Evolutionary conservation across 768 basidiomycete genomes (phyloP).

Genomic region (Lentinula raphanica): DNA sequence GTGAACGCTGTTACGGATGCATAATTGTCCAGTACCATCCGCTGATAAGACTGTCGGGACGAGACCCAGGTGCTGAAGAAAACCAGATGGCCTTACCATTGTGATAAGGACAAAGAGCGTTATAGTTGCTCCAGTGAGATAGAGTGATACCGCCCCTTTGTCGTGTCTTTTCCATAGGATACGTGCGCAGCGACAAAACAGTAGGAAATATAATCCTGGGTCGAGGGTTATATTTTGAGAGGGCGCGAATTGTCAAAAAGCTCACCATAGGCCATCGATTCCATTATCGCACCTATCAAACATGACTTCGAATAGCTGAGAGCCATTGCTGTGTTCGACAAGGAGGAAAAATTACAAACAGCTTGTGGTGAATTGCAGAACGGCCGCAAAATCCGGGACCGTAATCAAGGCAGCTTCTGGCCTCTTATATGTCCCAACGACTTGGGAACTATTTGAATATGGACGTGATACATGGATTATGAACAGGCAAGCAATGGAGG

Average conservation of each 20-base stretch:
- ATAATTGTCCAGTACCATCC: constrained; percentile 13
- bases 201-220: constrained; percentile 8
- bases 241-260: not conserved
- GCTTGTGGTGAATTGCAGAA: no score
- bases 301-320: constrained; percentile 9
- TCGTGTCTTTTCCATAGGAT: constrained; percentile 3
- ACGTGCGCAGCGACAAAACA: constrained; percentile 5
- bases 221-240: not conserved
- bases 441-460: no score
- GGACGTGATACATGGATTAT: no score
- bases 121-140: constrained; percentile 4
- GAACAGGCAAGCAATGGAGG: no score
- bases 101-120: constrained; percentile 12
- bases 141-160: not conserved
- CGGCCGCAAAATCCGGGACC: no score
- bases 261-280: constrained; percentile 11
- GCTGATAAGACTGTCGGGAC: not conserved
- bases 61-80: no score
- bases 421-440: no score
- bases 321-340: not conserved
- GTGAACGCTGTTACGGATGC: constrained; percentile 11
- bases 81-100: constrained; percentile 8
- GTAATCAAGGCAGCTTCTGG: no score
- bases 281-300: constrained; percentile 9
- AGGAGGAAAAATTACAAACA: no score